phyloP scores from a whole-genome alignment of 2,329 filamentous ascomycete genomes.

The Paecilomyces niveus region DNA sequence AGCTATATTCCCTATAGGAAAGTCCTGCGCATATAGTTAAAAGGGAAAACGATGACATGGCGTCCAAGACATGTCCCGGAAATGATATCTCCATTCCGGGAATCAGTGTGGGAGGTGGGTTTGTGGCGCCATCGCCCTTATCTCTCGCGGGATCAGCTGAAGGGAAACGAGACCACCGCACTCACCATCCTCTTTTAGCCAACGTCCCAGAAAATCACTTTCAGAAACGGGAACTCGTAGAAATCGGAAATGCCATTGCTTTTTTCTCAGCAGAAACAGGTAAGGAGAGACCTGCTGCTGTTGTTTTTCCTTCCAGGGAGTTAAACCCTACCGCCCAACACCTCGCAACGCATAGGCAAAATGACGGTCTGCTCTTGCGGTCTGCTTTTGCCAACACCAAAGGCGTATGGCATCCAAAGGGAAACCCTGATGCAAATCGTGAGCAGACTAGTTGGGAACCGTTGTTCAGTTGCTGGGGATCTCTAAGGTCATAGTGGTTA shows the following conservation, averaged over 20 bases:
- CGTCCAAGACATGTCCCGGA: neutral
- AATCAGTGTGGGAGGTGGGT: neutral
- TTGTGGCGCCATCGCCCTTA: neutral
- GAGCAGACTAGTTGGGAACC: neutral
- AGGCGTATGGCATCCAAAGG: neutral
- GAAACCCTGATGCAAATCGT: neutral
- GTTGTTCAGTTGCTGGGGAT: neutral
- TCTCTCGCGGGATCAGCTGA: neutral
- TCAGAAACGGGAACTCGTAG: neutral
- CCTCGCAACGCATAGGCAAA: neutral
- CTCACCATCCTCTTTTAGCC: neutral
- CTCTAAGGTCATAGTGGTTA: neutral
- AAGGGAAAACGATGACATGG: neutral
- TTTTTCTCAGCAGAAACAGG: neutral
- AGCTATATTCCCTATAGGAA: neutral
- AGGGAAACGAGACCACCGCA: neutral
- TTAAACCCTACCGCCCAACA: neutral
- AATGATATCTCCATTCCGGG: neutral
- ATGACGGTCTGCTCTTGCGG: neutral
- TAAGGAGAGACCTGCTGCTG: neutral
- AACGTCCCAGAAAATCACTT: neutral
- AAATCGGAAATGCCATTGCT: neutral
- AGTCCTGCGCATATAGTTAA: neutral
- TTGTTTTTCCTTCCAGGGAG: neutral
- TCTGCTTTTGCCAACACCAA: neutral